Conservation (phyloP, 1,284 basidiomycete genomes). For the Caloboletus inedulis region DNA sequence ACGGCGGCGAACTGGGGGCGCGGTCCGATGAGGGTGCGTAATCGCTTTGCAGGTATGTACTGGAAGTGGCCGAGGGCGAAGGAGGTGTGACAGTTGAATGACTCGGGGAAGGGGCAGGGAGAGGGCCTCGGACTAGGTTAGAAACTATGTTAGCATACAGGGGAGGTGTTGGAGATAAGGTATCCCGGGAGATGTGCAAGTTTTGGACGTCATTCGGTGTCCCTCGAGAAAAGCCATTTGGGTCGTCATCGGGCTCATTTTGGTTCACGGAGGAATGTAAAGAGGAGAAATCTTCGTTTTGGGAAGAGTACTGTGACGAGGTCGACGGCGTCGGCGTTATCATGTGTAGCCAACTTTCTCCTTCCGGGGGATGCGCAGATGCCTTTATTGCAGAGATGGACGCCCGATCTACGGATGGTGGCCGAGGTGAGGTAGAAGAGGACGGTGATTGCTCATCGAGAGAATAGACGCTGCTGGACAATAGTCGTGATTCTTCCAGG, state of each 20-base stretch:
- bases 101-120: slow-evolving; percentile 9
- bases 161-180: slow-evolving; percentile 18
- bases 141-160: slow-evolving; percentile 29
- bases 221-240: slow-evolving; percentile 5
- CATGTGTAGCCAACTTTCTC: slow-evolving; percentile 35
- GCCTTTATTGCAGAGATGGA: slow-evolving; percentile 14
- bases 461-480: slow-evolving; percentile 19
- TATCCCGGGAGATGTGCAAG: slow-evolving; percentile 3
- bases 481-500: slow-evolving; percentile 54
- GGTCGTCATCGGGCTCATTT: slow-evolving; percentile 6
- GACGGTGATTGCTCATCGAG: slow-evolving; percentile 15
- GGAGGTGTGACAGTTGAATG: slow-evolving; percentile 10
- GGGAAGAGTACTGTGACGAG: slow-evolving; percentile 18
- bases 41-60: slow-evolving; percentile 14
- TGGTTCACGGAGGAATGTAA: neutral
- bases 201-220: slow-evolving; percentile 8
- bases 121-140: slow-evolving; percentile 17
- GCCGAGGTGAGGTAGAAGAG: slow-evolving; percentile 4
- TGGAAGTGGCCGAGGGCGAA: slow-evolving; percentile 8
- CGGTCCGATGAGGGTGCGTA: slow-evolving; percentile 13
- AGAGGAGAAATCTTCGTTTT: slow-evolving; percentile 10
- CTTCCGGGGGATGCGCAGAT: slow-evolving; percentile 22
- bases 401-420: slow-evolving; percentile 17
- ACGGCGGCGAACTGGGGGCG: slow-evolving; percentile 15
- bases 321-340: slow-evolving; percentile 30